Evolutionary conservation across 202 grass and related monocot genomes (phyloP).

Genomic region (Carex arenaria): DNA sequence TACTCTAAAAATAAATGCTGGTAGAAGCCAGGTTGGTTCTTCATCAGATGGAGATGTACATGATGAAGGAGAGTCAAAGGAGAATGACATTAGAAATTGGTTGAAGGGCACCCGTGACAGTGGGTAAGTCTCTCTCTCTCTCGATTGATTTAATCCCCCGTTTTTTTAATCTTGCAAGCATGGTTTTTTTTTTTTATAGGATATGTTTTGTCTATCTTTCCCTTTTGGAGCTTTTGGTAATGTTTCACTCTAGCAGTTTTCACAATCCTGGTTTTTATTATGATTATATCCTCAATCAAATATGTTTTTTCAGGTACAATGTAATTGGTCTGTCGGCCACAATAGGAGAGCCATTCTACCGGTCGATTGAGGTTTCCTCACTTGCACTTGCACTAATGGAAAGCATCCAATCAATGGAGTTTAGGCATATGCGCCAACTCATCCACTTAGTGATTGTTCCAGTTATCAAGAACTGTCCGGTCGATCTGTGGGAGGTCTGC

Average conservation of each 20-base stretch:
- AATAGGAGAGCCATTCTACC: slow-evolving; percentile 81
- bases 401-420: slow-evolving; percentile 90
- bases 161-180: background rate
- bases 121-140: slow-evolving; percentile 50
- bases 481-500: slow-evolving; percentile 57
- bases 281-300: background rate
- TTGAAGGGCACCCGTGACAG: slow-evolving; percentile 91
- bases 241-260: background rate
- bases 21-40: slow-evolving; percentile 50
- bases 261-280: background rate
- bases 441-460: slow-evolving; percentile 89
- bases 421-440: slow-evolving; percentile 82
- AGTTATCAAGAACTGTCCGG: slow-evolving; percentile 76
- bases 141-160: background rate
- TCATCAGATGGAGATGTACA: slow-evolving; percentile 64
- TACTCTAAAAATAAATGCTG: slow-evolving; percentile 39
- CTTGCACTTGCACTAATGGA: slow-evolving; percentile 64
- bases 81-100: slow-evolving; percentile 92
- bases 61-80: slow-evolving; percentile 79
- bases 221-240: background rate
- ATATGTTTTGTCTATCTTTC: background rate
- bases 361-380: slow-evolving; percentile 55
- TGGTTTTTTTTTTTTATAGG: background rate
- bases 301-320: slow-evolving; percentile 65
- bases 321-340: slow-evolving; percentile 75